Percentiles rank a stretch among this genome's conserved stretches.
These are phyloP conservation scores for Apostasia shenzhenica DNA, from an alignment of 106 monocot genomes.

Conservation along the genomic window DNA sequence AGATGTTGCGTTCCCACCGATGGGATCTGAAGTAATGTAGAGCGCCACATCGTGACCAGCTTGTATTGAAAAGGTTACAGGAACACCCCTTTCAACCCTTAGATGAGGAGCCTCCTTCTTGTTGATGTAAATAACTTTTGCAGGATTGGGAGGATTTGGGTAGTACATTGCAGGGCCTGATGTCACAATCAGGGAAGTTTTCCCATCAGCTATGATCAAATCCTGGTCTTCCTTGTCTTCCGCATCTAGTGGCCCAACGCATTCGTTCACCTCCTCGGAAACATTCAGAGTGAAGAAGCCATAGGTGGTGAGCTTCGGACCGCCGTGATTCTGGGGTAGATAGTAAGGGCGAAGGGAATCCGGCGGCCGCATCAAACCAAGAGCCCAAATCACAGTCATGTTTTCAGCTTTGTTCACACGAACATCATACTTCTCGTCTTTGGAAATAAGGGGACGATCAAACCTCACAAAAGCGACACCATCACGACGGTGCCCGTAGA, in stretches of 20 bases:
- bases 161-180: conserved; percentile 70
- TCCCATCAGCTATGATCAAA: conserved; percentile 62
- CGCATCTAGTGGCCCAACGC: conserved; percentile 75
- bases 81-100: conserved; percentile 87
- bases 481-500: conserved; percentile 81
- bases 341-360: conserved; percentile 63
- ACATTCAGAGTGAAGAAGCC: conserved; percentile 71
- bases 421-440: conserved; percentile 80
- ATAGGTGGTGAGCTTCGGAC: conserved; percentile 24
- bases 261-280: conserved; percentile 45
- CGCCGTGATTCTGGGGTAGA: conserved; percentile 88
- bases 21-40: conserved; percentile 84
- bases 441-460: conserved; percentile 34
- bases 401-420: conserved; percentile 28
- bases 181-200: conserved; percentile 61
- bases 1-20: conserved; percentile 87
- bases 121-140: conserved; percentile 84
- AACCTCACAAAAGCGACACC: conserved; percentile 80
- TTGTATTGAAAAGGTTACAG: conserved; percentile 84
- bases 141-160: conserved; percentile 87
- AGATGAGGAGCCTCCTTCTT: conserved; percentile 91
- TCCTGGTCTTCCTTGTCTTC: conserved; percentile 92
- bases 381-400: conserved; percentile 85
- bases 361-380: conserved; percentile 65
- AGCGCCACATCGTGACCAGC: conserved; percentile 92